Conservation (phyloP, 164 flowering plant genomes). For the Paratinospora sagittata region DNA sequence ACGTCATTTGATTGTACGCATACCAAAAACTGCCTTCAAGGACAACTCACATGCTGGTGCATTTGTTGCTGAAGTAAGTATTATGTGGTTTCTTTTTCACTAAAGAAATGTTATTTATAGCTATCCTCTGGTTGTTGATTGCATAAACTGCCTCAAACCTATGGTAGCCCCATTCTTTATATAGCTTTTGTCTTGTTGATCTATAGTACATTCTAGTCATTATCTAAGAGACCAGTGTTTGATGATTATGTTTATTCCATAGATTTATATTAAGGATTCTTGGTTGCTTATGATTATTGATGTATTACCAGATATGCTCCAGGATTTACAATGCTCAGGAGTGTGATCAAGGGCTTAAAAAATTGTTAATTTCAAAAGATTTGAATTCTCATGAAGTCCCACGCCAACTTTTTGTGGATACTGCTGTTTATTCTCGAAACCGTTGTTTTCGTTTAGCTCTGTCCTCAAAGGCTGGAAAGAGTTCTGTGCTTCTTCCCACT, state of each 20-base stretch:
- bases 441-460: conserved; percentile 86
- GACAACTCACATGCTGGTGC: conserved; percentile 94
- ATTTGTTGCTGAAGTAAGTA: conserved; percentile 85
- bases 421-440: conserved; percentile 88
- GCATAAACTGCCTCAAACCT: too few relatives aligned
- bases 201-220: not conserved
- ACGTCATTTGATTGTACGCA: conserved; percentile 74
- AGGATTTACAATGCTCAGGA: conserved; percentile 39
- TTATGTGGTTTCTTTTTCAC: not conserved
- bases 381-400: conserved; percentile 37
- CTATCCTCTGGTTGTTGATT: too few relatives aligned
- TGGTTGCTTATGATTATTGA: conserved; percentile 18
- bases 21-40: conserved; percentile 83
- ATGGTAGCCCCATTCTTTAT: too few relatives aligned
- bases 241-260: too few relatives aligned
- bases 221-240: not conserved
- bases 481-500: conserved; percentile 70
- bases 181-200: not conserved
- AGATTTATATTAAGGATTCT: not conserved
- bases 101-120: too few relatives aligned
- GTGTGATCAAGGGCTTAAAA: conserved; percentile 43
- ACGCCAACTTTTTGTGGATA: conserved; percentile 73
- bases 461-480: conserved; percentile 96
- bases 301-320: conserved; percentile 63
- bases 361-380: conserved; percentile 62